Evolutionary conservation across 2,329 filamentous ascomycete species (phyloP).

Genomic region (Dactylellina cionopaga): DNA sequence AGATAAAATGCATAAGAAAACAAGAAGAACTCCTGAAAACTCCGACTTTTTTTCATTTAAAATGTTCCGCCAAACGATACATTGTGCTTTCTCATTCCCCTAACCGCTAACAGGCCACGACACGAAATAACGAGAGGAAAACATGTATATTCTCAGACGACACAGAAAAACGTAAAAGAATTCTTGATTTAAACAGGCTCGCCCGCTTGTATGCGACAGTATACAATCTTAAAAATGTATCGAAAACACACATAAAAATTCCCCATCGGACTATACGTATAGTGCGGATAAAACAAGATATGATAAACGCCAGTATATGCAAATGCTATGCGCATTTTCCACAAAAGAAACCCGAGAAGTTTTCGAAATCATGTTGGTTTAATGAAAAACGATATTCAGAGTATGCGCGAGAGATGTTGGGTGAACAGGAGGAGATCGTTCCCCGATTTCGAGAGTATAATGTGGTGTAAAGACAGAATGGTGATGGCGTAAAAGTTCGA

Average conservation of each 20-base stretch:
- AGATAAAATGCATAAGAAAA: neutral
- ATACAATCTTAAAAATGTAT: neutral
- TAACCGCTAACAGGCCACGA: slow-evolving; percentile 9
- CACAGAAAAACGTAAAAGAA: slow-evolving; percentile 3
- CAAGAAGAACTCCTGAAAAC: slow-evolving; percentile 30
- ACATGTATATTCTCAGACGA: neutral
- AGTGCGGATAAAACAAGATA: neutral
- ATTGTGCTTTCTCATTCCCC: slow-evolving; percentile 22
- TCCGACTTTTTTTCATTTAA: slow-evolving; percentile 36
- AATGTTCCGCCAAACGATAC: slow-evolving; percentile 10
- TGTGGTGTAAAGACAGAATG: no score
- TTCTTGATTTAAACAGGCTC: slow-evolving; percentile 11
- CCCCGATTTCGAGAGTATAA: no score
- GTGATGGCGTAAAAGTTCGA: no score
- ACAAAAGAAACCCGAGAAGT: neutral
- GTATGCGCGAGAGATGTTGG: no score
- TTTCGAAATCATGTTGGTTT: neutral
- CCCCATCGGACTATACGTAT: neutral
- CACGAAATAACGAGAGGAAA: slow-evolving; percentile 3
- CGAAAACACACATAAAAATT: slow-evolving; percentile 2
- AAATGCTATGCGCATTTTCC: neutral
- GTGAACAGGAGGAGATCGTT: no score
- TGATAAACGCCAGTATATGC: slow-evolving; percentile 10
- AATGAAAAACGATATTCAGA: no score
- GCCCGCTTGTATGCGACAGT: slow-evolving; percentile 17